Evolutionary conservation across 208 protist species (phyloP).

Genomic region (Leishmania major): DNA sequence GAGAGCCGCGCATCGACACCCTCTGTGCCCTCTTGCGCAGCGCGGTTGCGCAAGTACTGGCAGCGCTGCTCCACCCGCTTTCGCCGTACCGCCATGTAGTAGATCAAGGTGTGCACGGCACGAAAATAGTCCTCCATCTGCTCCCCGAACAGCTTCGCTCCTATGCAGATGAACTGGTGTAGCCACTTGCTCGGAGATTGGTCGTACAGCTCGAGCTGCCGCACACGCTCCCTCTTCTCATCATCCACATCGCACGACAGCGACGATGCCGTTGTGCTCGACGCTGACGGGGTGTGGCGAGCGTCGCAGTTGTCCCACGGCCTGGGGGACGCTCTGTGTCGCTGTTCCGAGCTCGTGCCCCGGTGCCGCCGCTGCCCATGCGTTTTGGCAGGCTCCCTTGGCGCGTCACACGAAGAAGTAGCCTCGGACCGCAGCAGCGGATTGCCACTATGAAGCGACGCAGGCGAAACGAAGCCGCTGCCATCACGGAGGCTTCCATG

Average conservation of each 20-base stretch:
- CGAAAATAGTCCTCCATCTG: not conserved
- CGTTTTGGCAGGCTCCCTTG: not conserved
- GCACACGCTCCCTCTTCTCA: conserved; percentile 6
- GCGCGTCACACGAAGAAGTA: not conserved
- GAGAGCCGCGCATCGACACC: not conserved
- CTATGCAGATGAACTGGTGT: not conserved
- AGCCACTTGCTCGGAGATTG: not conserved
- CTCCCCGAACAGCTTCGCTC: not conserved
- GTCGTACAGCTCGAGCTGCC: conserved; percentile 9
- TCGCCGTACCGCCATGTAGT: conserved; percentile 9
- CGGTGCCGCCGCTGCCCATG: not conserved
- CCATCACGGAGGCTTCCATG: not conserved
- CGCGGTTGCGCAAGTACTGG: conserved; percentile 4
- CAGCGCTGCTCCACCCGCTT: conserved; percentile 15
- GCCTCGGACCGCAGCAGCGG: not conserved
- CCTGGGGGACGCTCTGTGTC: not conserved
- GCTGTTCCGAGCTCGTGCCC: not conserved
- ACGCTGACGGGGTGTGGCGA: not conserved
- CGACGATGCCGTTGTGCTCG: not conserved
- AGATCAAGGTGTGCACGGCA: not conserved
- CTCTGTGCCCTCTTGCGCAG: not conserved
- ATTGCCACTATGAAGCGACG: not conserved
- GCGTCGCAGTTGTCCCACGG: not conserved
- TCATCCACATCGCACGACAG: not conserved
- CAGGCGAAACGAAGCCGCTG: not conserved